Percentiles rank a stretch among this genome's conserved stretches.
Conservation (phyloP, 1,139 yeast species). For the Pichia sp. region DNA sequence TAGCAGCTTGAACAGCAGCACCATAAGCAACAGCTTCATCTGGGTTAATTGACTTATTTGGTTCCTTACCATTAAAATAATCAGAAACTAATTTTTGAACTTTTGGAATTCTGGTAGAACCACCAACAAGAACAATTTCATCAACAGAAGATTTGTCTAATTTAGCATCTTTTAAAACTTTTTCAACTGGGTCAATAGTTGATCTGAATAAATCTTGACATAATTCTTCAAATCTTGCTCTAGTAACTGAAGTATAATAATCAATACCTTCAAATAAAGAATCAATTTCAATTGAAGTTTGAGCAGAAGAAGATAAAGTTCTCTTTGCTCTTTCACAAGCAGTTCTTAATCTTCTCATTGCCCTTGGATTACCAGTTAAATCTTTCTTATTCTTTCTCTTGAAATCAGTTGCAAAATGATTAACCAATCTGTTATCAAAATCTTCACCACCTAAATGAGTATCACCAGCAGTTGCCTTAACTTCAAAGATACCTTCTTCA, state of each 20-base stretch:
- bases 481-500: constrained; percentile 97
- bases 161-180: constrained; percentile 74
- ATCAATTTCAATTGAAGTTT: constrained; percentile 78
- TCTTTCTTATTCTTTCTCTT: constrained; percentile 92
- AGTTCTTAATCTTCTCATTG: constrained; percentile 84
- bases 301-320: constrained; percentile 76
- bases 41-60: constrained; percentile 92
- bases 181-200: constrained; percentile 76
- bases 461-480: constrained; percentile 99
- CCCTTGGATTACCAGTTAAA: constrained; percentile 84
- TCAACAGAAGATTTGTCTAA: constrained; percentile 71
- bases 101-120: constrained; percentile 90
- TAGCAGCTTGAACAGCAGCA: constrained; percentile 98
- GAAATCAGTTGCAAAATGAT: constrained; percentile 87
- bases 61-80: constrained; percentile 82
- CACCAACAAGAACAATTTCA: constrained; percentile 84
- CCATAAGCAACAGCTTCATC: constrained; percentile 98
- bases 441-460: constrained; percentile 99
- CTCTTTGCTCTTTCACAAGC: constrained; percentile 90
- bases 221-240: constrained; percentile 86
- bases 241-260: constrained; percentile 71
- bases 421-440: constrained; percentile 91
- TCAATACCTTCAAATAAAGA: constrained; percentile 72
- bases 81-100: constrained; percentile 77
- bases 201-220: constrained; percentile 78